Evolutionary conservation across 495 filamentous ascomycete species (phyloP).

Genomic region (Aspergillus bertholletiae): DNA sequence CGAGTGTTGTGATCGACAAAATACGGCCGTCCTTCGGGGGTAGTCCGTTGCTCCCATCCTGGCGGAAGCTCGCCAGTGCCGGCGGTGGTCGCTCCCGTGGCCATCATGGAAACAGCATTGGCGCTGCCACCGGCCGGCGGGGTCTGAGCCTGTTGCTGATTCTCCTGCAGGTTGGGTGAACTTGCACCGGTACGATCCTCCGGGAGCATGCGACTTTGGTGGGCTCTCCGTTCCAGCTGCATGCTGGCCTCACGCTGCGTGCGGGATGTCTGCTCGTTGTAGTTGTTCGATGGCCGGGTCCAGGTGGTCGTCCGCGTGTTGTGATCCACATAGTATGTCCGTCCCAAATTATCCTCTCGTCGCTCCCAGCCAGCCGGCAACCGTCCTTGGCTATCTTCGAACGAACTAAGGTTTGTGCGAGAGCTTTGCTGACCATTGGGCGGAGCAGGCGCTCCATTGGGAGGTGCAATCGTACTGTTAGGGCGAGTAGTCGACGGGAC

Average conservation of each 20-base stretch:
- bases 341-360: slow-evolving; percentile 89
- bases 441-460: slow-evolving; percentile 38
- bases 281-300: slow-evolving; percentile 79
- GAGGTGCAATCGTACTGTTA: slow-evolving; percentile 24
- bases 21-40: slow-evolving; percentile 90
- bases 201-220: slow-evolving; percentile 92
- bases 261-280: slow-evolving; percentile 73
- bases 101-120: slow-evolving; percentile 78
- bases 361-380: slow-evolving; percentile 94
- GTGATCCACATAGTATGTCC: slow-evolving; percentile 99
- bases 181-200: slow-evolving; percentile 94
- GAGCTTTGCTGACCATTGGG: slow-evolving; percentile 33
- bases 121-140: slow-evolving; percentile 43
- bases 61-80: slow-evolving; percentile 93
- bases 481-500: slow-evolving; percentile 33
- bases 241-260: slow-evolving; percentile 82
- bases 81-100: slow-evolving; percentile 89
- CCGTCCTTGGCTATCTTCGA: slow-evolving; percentile 91
- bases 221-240: slow-evolving; percentile 83
- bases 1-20: slow-evolving; percentile 99
- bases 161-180: slow-evolving; percentile 75
- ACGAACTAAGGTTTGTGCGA: slow-evolving; percentile 72
- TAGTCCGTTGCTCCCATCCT: slow-evolving; percentile 94
- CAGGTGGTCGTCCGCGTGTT: slow-evolving; percentile 96
- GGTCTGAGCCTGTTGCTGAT: slow-evolving; percentile 51